phyloP scores from a whole-genome alignment of 768 basidiomycete species.

The Xanthoconium purpureum region DNA sequence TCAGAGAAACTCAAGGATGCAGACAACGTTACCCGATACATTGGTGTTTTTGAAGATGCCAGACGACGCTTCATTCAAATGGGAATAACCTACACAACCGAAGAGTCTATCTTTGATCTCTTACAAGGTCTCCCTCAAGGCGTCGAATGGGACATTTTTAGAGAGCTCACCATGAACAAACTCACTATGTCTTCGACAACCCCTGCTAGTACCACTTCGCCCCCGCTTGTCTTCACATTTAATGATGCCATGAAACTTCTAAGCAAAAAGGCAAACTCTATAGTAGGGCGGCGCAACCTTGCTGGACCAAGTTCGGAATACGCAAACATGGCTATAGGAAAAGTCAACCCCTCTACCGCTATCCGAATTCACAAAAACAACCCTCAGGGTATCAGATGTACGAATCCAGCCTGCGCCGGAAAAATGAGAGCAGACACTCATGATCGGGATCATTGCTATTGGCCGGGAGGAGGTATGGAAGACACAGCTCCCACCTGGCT shows the following conservation, averaged over 20 bases:
- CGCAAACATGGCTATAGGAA: not conserved
- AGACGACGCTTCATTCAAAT: not conserved
- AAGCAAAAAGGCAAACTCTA: no score
- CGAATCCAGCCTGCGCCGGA: not conserved
- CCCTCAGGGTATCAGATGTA: not conserved
- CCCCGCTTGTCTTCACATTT: no score
- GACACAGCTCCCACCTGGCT: not conserved
- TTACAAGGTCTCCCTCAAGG: not conserved
- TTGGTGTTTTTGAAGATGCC: not conserved
- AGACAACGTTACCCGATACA: not conserved
- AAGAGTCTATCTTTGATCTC: not conserved
- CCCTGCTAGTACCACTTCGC: no score
- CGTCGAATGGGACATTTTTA: not conserved
- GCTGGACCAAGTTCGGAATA: no score
- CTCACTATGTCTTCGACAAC: no score
- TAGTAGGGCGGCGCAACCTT: no score
- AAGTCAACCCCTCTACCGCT: not conserved
- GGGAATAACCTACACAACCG: not conserved
- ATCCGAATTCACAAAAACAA: not conserved
- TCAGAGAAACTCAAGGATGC: not conserved
- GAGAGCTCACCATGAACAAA: not conserved
- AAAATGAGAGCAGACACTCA: not conserved
- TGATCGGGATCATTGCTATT: not conserved
- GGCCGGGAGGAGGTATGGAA: not conserved
- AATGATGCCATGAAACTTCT: no score